A percentile compares a stretch with the other conserved stretches of the same genome.
These are phyloP conservation scores for Aquilaria sinensis DNA, from an alignment of 345 rosid genomes.

Conservation along the genomic window DNA sequence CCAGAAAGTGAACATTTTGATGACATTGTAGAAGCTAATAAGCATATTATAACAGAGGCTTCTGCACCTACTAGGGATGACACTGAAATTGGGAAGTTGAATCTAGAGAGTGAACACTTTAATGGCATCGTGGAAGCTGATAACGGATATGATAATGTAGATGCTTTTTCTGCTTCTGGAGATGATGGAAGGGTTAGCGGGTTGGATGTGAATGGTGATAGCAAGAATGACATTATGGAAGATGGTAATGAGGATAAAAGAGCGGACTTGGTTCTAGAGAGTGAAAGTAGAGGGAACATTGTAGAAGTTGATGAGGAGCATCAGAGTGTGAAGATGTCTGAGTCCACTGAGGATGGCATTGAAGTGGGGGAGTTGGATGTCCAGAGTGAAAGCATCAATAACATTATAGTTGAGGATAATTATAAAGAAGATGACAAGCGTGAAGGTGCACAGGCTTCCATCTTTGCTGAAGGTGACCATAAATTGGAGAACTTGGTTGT, in stretches of 20 bases:
- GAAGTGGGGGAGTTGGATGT: conserved; percentile 13
- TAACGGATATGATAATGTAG: background rate
- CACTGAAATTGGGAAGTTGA: background rate
- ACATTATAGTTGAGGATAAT: no score
- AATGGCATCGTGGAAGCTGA: background rate
- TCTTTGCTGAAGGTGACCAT: conserved; percentile 10
- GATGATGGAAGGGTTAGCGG: background rate
- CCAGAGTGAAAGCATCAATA: conserved; percentile 1
- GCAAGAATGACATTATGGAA: background rate
- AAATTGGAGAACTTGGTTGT: background rate
- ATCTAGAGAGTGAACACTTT: background rate
- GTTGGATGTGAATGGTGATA: background rate
- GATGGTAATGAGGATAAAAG: background rate
- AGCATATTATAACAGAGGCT: no score
- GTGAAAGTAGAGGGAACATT: background rate
- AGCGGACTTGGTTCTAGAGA: no score
- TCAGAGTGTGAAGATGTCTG: conserved; percentile 6
- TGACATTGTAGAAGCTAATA: background rate
- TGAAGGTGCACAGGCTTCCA: no score
- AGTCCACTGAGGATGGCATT: conserved; percentile 11
- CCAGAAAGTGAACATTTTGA: conserved; percentile 3
- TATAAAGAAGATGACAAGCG: no score
- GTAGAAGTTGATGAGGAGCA: background rate
- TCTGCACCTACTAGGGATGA: background rate
- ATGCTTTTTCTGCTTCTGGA: conserved; percentile 3